Conservation (phyloP, 2,329 filamentous ascomycete species). For the Aureobasidium uvarum region DNA sequence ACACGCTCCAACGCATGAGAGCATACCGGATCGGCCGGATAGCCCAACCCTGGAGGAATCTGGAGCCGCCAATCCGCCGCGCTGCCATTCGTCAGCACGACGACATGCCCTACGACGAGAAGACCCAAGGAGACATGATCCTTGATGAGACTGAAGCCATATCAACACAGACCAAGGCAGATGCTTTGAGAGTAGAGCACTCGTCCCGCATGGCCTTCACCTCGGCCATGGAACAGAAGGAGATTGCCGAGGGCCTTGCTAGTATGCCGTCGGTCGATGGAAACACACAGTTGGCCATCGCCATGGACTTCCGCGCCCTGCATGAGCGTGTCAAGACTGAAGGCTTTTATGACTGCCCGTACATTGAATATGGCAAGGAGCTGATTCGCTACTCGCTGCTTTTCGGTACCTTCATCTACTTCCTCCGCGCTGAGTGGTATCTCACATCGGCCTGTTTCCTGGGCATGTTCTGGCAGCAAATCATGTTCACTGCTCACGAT, state of each 20-base stretch:
- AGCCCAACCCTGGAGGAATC: conserved; percentile 56
- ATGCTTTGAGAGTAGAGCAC: conserved; percentile 13
- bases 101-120: conserved; percentile 2
- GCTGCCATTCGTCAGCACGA: conserved; percentile 16
- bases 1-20: conserved; percentile 58
- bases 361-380: conserved; percentile 60
- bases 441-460: conserved; percentile 57
- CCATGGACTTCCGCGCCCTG: conserved; percentile 55
- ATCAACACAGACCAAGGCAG: conserved; percentile 10
- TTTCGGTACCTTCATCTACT: conserved; percentile 50
- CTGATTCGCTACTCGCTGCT: conserved; percentile 54
- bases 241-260: conserved; percentile 41
- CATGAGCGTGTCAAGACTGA: conserved; percentile 55
- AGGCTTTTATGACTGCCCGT: conserved; percentile 60
- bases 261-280: conserved; percentile 55
- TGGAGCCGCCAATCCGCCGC: conserved; percentile 56
- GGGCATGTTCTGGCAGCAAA: conserved; percentile 66
- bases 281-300: conserved; percentile 56
- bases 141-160: conserved; percentile 19
- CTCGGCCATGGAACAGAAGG: conserved; percentile 39
- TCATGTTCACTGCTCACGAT: conserved; percentile 68
- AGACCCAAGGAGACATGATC: conserved; percentile 20
- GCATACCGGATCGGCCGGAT: conserved; percentile 60
- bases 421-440: conserved; percentile 56
- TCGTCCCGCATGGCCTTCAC: conserved; percentile 37